Conservation (phyloP, 805 yeast genomes). For the Candida namnaoensis region DNA sequence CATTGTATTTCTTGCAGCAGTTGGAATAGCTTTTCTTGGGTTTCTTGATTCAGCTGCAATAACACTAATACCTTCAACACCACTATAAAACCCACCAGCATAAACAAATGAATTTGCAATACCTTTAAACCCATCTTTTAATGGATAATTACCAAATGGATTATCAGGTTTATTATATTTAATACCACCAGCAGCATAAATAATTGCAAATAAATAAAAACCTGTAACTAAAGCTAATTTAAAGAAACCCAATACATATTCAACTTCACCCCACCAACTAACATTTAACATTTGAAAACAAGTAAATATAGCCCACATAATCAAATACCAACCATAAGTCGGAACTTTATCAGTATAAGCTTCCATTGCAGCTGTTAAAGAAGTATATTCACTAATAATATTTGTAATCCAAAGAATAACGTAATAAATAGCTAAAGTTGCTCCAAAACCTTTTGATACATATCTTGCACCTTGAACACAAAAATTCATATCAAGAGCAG, state of each 20-base stretch:
- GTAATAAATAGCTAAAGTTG: conserved; percentile 44
- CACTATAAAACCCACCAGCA: conserved; percentile 72
- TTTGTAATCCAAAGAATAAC: conserved; percentile 41
- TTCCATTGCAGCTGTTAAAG: conserved; percentile 23
- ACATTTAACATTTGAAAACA: conserved; percentile 45
- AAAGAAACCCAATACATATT: conserved; percentile 42
- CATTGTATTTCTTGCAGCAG: conserved; percentile 60
- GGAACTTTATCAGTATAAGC: conserved; percentile 42
- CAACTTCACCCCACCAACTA: conserved; percentile 47
- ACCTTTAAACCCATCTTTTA: conserved; percentile 41
- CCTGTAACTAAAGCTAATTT: conserved; percentile 41
- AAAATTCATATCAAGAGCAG: conserved; percentile 45
- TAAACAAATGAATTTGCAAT: conserved; percentile 54
- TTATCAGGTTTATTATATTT: conserved; percentile 21
- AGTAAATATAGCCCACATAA: conserved; percentile 44
- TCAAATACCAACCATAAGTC: conserved; percentile 42
- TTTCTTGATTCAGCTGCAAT: conserved; percentile 67
- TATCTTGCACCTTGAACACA: conserved; percentile 41
- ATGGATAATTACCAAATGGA: conserved; percentile 23
- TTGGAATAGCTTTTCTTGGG: conserved; percentile 64
- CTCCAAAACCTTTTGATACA: conserved; percentile 49
- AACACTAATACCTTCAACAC: conserved; percentile 68
- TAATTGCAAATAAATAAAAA: conserved; percentile 41
- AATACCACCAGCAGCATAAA: conserved; percentile 33
- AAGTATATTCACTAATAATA: conserved; percentile 29